Evolutionary conservation across 345 rosid genomes (phyloP).

Genomic region (Pugionium dolabratum): DNA sequence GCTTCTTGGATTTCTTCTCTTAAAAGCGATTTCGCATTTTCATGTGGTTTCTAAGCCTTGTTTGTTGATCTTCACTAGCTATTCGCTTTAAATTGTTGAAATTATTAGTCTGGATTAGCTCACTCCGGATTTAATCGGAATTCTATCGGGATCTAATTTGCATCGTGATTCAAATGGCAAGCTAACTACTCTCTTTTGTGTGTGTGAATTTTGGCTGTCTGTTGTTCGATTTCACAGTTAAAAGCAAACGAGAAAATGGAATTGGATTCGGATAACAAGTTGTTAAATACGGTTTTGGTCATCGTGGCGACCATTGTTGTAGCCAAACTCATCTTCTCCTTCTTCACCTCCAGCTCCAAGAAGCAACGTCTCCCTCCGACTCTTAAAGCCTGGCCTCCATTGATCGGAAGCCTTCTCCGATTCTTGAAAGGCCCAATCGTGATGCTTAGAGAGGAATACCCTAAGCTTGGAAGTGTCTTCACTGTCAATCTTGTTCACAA

Average conservation of each 20-base stretch:
- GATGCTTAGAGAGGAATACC: slow-evolving; percentile 85
- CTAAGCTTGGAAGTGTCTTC: slow-evolving; percentile 89
- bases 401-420: slow-evolving; percentile 65
- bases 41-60: neutral
- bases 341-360: slow-evolving; percentile 58
- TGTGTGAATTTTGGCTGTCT: slow-evolving; percentile 3
- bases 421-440: slow-evolving; percentile 81
- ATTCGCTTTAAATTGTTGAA: neutral
- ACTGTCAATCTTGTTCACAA: slow-evolving; percentile 65
- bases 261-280: slow-evolving; percentile 58
- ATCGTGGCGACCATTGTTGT: slow-evolving; percentile 65
- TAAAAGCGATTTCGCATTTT: neutral
- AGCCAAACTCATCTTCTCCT: slow-evolving; percentile 69
- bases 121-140: neutral
- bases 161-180: neutral
- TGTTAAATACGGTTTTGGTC: slow-evolving; percentile 58
- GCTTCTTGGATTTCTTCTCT: slow-evolving; percentile 7
- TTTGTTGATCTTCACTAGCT: slow-evolving; percentile 14
- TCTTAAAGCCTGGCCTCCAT: slow-evolving; percentile 57
- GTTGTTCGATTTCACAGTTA: slow-evolving; percentile 15
- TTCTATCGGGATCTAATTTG: slow-evolving; percentile 22
- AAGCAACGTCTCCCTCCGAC: slow-evolving; percentile 76
- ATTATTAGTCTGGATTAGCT: slow-evolving; percentile 3
- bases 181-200: neutral
- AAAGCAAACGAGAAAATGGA: slow-evolving; percentile 4